Base-by-base conservation (phyloP, 371 early-diverging fungal species). In the Vairimorpha necatrix region DNA sequence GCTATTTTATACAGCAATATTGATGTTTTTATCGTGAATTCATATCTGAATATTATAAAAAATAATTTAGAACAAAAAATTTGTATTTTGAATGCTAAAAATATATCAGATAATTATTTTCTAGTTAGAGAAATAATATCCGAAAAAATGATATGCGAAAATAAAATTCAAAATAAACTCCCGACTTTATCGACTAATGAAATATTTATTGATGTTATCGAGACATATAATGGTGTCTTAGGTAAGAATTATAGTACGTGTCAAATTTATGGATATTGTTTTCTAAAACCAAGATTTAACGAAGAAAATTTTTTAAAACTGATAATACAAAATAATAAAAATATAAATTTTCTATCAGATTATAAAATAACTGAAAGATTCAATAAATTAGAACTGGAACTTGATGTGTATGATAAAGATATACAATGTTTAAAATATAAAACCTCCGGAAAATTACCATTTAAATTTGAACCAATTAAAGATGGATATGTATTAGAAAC, bases 91-190 rank as follows among this genome's bases (percentile, higher is more conserved):
- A 32, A 26, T 48, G 33, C 58, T 22, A 26, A 65, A 18, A 62
- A 33, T 36, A 54, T 72, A 7, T 11, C 54, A 9, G 73, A 63
- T 7, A 72, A 72, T 26, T 72, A 72, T 54, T 72, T 72, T 65
- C 0, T 2, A 22, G 28, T 72, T 32, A 33, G 33, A 47, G 62
- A 56, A 48, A 33, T 72, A 20, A 16, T 72, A 11, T 42, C 26
- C 26, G 48, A 20, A 26, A 33, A 38, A 3, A 32, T 34, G 20
- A 32, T 38, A 30, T 14, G 14, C 16, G 16, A 39, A 28, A 34
- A 32, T 7, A 14, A 32, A 2, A 30, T 16, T 18, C 42, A 24
- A n/a, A 24, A 11, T 28, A 32, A 48, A n/a, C 46, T 72, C 24
- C 50, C 73, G 26, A 7, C 24, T n/a, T 38, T 72, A 33, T 30